These are phyloP conservation scores for Mycosphaerella arachidis DNA, from an alignment of 2,329 filamentous ascomycete genomes.

Conservation along the genomic window DNA sequence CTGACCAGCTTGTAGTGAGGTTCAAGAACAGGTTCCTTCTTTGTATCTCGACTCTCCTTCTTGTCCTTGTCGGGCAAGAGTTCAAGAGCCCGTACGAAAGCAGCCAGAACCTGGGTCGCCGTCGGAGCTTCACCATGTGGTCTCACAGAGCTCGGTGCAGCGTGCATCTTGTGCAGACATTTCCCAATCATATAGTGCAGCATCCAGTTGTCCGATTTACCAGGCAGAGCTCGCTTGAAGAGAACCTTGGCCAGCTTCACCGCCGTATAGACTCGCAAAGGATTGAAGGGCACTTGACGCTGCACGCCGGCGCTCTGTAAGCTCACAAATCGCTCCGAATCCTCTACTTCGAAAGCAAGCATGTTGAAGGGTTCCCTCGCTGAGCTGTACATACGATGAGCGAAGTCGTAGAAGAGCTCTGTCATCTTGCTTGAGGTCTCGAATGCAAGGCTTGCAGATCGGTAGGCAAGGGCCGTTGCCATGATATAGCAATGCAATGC, in stretches of 20 bases:
- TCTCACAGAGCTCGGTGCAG: slow-evolving; percentile 28
- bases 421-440: slow-evolving; percentile 56
- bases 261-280: slow-evolving; percentile 55
- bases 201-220: slow-evolving; percentile 60
- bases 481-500: slow-evolving; percentile 76
- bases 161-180: slow-evolving; percentile 68
- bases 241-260: slow-evolving; percentile 63
- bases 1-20: slow-evolving; percentile 90
- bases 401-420: slow-evolving; percentile 66
- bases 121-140: slow-evolving; percentile 26
- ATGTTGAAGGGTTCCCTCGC: slow-evolving; percentile 64
- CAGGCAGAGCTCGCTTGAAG: slow-evolving; percentile 55
- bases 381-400: slow-evolving; percentile 63
- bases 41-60: slow-evolving; percentile 53
- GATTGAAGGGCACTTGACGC: slow-evolving; percentile 56
- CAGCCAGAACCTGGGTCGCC: slow-evolving; percentile 50
- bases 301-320: slow-evolving; percentile 40
- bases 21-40: slow-evolving; percentile 76
- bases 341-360: slow-evolving; percentile 60
- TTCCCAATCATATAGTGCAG: slow-evolving; percentile 67
- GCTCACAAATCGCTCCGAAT: slow-evolving; percentile 55
- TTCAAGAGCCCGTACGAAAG: slow-evolving; percentile 57
- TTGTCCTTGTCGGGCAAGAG: slow-evolving; percentile 46
- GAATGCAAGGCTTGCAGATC: slow-evolving; percentile 50
- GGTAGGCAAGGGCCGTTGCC: slow-evolving; percentile 60